Conservation (phyloP, 176 grass and related monocot genomes). For the Oropetium thomaeum region DNA sequence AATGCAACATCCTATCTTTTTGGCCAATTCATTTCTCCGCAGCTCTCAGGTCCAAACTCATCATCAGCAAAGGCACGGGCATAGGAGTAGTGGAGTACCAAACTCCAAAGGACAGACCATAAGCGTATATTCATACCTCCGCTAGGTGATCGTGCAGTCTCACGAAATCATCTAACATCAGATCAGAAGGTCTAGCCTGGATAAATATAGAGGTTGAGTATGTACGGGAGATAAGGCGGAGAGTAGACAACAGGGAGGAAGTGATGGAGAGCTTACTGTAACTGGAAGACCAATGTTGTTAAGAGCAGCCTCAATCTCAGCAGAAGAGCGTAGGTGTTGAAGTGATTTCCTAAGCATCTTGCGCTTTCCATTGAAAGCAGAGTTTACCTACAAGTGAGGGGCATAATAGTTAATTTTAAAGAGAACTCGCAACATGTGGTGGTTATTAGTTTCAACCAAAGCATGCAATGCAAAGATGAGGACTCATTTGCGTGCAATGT, state of each 20-base stretch:
- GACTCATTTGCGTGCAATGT: neutral
- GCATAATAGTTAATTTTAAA: constrained; percentile 1
- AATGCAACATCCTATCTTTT: neutral
- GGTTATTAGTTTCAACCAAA: neutral
- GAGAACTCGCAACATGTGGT: neutral
- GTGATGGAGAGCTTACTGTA: constrained; percentile 48
- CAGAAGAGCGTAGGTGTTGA: constrained; percentile 62
- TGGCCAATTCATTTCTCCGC: neutral
- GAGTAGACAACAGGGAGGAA: neutral
- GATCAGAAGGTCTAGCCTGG: constrained; percentile 85
- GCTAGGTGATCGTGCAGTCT: constrained; percentile 67
- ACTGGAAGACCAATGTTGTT: constrained; percentile 56
- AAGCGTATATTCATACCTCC: constrained; percentile 34
- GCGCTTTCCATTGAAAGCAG: constrained; percentile 87
- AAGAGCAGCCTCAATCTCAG: constrained; percentile 69
- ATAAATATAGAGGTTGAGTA: constrained; percentile 17
- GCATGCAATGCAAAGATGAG: neutral
- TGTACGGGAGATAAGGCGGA: neutral
- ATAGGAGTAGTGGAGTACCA: no score
- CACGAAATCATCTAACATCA: constrained; percentile 84
- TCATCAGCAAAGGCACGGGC: no score
- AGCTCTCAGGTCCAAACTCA: neutral
- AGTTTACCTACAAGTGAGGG: constrained; percentile 65
- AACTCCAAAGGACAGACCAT: constrained; percentile 8
- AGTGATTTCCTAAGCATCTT: constrained; percentile 97